These are phyloP conservation scores for Cyclanthera cordifolia DNA, from an alignment of 306 rosid genomes.

Conservation along the genomic window DNA sequence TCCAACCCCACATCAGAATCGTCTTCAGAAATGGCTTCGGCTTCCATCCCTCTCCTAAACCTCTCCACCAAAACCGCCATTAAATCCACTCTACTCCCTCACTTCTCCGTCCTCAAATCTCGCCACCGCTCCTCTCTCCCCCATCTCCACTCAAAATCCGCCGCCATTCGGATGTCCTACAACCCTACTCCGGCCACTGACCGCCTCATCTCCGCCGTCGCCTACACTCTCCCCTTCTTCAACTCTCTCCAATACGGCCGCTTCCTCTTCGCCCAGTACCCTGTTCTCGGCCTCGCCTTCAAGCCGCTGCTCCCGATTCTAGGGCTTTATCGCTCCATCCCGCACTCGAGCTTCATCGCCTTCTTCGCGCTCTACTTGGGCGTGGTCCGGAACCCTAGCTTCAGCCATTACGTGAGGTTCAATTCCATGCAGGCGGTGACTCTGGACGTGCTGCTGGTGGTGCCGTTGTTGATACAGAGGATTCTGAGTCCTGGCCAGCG, in stretches of 20 bases:
- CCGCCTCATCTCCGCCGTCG: slow-evolving; percentile 62
- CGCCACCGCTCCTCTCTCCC: slow-evolving; percentile 10
- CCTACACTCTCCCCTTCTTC: slow-evolving; percentile 82
- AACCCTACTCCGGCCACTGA: slow-evolving; percentile 43
- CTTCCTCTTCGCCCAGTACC: slow-evolving; percentile 46
- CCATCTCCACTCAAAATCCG: neutral
- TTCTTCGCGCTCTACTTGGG: slow-evolving; percentile 89
- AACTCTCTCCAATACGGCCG: slow-evolving; percentile 81
- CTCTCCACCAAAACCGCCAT: slow-evolving; percentile 10
- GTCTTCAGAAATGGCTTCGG: slow-evolving; percentile 30
- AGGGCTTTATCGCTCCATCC: slow-evolving; percentile 57
- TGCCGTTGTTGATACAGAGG: slow-evolving; percentile 54
- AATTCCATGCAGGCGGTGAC: slow-evolving; percentile 84
- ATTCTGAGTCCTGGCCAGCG: slow-evolving; percentile 49
- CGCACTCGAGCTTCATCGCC: slow-evolving; percentile 77
- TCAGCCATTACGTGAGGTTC: slow-evolving; percentile 56
- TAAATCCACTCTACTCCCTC: slow-evolving; percentile 14
- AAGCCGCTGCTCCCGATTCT: slow-evolving; percentile 67
- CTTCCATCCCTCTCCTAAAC: slow-evolving; percentile 27
- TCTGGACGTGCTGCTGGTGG: slow-evolving; percentile 61
- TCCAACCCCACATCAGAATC: too few relatives aligned
- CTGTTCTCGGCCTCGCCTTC: slow-evolving; percentile 42
- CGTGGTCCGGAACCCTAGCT: slow-evolving; percentile 56
- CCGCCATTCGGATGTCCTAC: slow-evolving; percentile 41
- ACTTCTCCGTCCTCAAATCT: neutral